Conservation (phyloP, 2,329 filamentous ascomycete species). For the Fusarium papillatum region DNA sequence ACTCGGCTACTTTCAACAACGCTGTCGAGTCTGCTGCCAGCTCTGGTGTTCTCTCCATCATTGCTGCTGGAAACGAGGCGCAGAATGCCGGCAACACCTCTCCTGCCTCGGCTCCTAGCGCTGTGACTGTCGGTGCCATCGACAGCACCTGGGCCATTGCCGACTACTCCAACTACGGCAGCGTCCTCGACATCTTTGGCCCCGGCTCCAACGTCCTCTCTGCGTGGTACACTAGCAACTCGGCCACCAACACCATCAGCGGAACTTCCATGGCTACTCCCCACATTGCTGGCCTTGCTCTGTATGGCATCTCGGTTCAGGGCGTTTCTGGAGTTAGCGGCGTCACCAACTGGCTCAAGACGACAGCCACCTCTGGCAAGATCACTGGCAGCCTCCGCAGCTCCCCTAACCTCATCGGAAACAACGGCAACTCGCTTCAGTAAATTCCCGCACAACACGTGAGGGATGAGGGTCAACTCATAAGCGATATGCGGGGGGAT, state of each 20-base stretch:
- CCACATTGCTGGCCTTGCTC: constrained; percentile 70
- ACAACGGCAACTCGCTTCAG: constrained; percentile 59
- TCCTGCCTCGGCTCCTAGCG: constrained; percentile 48
- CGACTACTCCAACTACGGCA: constrained; percentile 65
- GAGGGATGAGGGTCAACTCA: not conserved
- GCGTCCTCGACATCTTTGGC: constrained; percentile 63
- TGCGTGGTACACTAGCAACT: constrained; percentile 60
- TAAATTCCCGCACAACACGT: constrained; percentile 20
- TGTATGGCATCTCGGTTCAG: constrained; percentile 61
- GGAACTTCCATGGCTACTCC: constrained; percentile 77
- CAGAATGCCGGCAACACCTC: constrained; percentile 42
- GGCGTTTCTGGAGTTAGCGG: constrained; percentile 48
- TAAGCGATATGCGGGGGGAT: not conserved
- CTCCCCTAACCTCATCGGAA: constrained; percentile 63
- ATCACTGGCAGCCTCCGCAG: constrained; percentile 54
- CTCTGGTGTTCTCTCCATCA: constrained; percentile 63
- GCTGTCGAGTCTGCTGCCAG: constrained; percentile 60
- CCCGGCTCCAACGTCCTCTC: constrained; percentile 62
- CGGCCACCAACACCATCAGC: constrained; percentile 61
- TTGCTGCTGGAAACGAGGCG: constrained; percentile 68
- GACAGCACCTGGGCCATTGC: constrained; percentile 55
- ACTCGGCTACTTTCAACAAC: constrained; percentile 61
- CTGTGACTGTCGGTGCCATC: constrained; percentile 52
- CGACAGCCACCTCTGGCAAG: constrained; percentile 56
- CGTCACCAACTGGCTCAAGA: constrained; percentile 57